Base-by-base conservation (phyloP, 805 yeast species). In the Lachancea meyersii region DNA sequence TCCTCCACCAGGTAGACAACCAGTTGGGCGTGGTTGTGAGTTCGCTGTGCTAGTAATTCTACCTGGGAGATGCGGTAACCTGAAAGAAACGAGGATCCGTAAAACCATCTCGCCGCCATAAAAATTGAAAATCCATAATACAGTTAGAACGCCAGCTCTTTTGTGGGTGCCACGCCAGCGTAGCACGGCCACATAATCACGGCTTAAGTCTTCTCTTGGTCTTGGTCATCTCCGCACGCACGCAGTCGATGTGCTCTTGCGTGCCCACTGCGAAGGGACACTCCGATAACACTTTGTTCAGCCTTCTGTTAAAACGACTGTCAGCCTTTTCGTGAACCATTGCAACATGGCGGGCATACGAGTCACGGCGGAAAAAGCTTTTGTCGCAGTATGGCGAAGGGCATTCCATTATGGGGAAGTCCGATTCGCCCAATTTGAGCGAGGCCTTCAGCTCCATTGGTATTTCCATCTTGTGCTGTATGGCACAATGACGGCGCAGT, bases 331-430 rank as follows among this genome's bases (percentile, higher is more conserved):
- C 51, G 52, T 77, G 82, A 11, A 75, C 80, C 45, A 77, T 61
- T 38, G 68, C 68, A 22, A 65, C 65, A 51, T 79, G 85, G 48
- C 83, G 66, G 33, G 65, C 68, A 43, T 71, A 64, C 1, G 81
- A 72, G 54, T 79, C 83, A 41, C 68, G 70, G 38, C 83, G 61
- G 47, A 70, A 70, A 51, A 78, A 77, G 6, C 51, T 53, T 47
- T 72, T 75, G 8, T 67, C 69, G 50, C 84, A 79, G 38, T 54
- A 53, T 3, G 55, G 51, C 35, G 58, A 51, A 0, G 60, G 48
- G 44, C 73, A 69, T 4, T 47, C 33, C 9, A 56, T 45, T n/a
- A 57, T 49, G n/a, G 63, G 61, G 30, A 54, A 61, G 13, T 56
- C 48, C 22, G 55, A 57, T 17, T 55, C 60, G 35, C 52, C 55